Base-by-base conservation (phyloP, 2,329 filamentous ascomycete genomes). In the Talaromyces sp. region DNA sequence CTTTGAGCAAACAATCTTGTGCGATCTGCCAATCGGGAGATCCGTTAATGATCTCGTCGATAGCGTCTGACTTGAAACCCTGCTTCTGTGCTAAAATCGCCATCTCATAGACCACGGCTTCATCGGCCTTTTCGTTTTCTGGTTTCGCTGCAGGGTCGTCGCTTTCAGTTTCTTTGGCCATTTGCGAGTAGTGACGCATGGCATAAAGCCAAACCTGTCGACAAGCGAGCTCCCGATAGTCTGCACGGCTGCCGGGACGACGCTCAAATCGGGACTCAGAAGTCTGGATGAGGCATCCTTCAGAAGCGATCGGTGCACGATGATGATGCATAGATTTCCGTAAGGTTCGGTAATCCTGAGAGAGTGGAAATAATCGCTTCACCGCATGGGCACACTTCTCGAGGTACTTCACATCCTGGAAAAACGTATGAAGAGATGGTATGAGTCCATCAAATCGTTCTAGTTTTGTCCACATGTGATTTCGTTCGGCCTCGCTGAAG, bases 181-280 rank as follows among this genome's bases (percentile, higher is more conserved):
- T 19, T 5, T 70, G 11, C 8, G 63, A 63, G 58, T 73, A 72
- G 62, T 73, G 62, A 42, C 69, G 65, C 65, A 74, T 75, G 3
- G 68, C 62, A 54, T 69, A 73, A 22, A 74, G 62, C 70, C 65
- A 74, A 47, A 74, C 58, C 55, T 74, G 62, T 53, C 64, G 62
- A 64, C 71, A 71, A 63, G 64, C 65, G 19, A 64, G 57, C 56
- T 68, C 59, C 7, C 4, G 15, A 19, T 22, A 36, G 13, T 27
- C n/a, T 11, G 4, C 17, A 55, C 7, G 52, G 28, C 30, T 55
- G 11, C 27, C 30, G 6, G 30, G 30, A 11, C 17, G 17, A 27
- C 6, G 27, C 27, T 33, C 17, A 33, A 55, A 55, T n/a, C 2
- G 15, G 17, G 52, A 55, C 30, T 55, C 28, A 10, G 52, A 55